phyloP scores from a whole-genome alignment of 192 early-diverging fungal genomes.

The Pilobolus umbonatus region DNA sequence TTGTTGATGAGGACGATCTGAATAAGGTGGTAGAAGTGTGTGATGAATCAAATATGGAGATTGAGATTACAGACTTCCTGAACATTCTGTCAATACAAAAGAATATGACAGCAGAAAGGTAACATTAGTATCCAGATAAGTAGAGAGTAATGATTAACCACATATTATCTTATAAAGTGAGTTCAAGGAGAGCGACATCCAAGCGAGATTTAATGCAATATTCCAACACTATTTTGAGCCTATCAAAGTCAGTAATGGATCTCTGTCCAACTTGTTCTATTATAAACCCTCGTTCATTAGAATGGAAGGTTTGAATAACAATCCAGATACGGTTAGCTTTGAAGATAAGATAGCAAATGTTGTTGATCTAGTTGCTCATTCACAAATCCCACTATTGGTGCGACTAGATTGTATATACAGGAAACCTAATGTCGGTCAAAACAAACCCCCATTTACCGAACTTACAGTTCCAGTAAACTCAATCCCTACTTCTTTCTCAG shows the following conservation, averaged over 20 bases:
- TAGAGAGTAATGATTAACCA: no score
- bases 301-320: conserved; percentile 20
- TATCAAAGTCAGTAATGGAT: conserved; percentile 28
- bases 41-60: conserved; percentile 39
- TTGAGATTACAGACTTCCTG: conserved; percentile 51
- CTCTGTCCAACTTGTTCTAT: conserved; percentile 49
- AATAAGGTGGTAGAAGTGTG: conserved; percentile 39
- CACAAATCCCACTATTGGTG: conserved; percentile 66
- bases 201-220: conserved; percentile 43
- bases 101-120: conserved; percentile 11
- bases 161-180: conserved; percentile 26
- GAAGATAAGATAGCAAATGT: conserved; percentile 23
- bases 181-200: conserved; percentile 24
- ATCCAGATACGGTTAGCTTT: not conserved
- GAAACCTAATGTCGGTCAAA: conserved; percentile 15
- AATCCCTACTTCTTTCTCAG: not conserved
- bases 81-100: conserved; percentile 28
- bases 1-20: conserved; percentile 38
- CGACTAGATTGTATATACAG: conserved; percentile 58
- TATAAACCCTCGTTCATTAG: conserved; percentile 47
- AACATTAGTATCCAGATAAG: not conserved
- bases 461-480: not conserved
- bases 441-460: not conserved
- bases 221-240: conserved; percentile 56
- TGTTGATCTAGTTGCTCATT: conserved; percentile 41